Evolutionary conservation across 441 rosid species (phyloP).

Genomic region (Gossypium trilobum): DNA sequence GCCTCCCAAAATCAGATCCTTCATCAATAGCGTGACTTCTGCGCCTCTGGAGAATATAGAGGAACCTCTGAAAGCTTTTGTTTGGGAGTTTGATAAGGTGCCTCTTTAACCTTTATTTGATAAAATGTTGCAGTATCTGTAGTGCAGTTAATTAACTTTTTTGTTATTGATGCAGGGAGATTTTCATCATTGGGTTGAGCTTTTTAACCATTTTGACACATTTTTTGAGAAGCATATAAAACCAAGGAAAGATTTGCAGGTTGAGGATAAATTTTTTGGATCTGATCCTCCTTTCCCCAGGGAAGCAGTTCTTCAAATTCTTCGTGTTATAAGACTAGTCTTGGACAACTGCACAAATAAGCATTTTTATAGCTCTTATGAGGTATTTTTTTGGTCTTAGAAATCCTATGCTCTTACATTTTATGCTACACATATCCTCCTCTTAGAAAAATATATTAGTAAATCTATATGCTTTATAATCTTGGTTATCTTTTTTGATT

Average conservation of each 20-base stretch:
- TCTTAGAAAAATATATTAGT: not conserved
- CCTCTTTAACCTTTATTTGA: constrained; percentile 9
- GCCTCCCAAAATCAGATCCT: constrained; percentile 89
- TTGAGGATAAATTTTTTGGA: constrained; percentile 63
- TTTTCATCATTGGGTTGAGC: constrained; percentile 98
- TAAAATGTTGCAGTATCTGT: not conserved
- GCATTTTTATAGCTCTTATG: constrained; percentile 85
- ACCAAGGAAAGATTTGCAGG: constrained; percentile 75
- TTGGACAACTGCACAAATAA: constrained; percentile 94
- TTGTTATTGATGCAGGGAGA: constrained; percentile 62
- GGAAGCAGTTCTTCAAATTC: constrained; percentile 83
- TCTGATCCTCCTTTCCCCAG: constrained; percentile 75
- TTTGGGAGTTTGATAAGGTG: constrained; percentile 94
- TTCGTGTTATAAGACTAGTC: constrained; percentile 78
- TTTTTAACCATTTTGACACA: constrained; percentile 85
- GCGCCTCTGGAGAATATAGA: constrained; percentile 69
- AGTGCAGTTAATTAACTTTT: constrained; percentile 16
- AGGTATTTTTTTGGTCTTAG: constrained; percentile 37
- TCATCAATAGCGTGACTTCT: constrained; percentile 59
- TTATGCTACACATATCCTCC: not conserved
- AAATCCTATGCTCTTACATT: not conserved
- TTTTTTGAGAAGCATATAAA: constrained; percentile 85
- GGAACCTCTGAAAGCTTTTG: constrained; percentile 62
- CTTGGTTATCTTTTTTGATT: not conserved
- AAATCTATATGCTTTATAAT: not conserved